Conservation (phyloP, 139 green algal species). For the Penium margaritaceum region DNA sequence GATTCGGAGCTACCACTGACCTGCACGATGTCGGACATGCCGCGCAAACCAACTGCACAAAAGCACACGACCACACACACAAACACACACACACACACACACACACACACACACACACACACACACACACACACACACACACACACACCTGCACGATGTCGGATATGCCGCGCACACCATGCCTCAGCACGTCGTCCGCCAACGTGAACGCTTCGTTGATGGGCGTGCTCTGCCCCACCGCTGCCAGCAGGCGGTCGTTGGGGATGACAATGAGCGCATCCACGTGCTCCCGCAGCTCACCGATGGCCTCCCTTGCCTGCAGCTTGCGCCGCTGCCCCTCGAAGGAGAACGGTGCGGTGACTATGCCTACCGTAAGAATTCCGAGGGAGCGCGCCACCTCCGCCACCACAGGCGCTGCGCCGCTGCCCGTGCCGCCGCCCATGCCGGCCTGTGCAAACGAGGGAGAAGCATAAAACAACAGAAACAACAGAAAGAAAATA, state of each 20-base stretch:
- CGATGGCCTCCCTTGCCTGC: slow-evolving; percentile 54
- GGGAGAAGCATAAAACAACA: no score
- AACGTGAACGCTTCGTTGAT: slow-evolving; percentile 82
- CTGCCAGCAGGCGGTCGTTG: slow-evolving; percentile 81
- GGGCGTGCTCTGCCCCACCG: slow-evolving; percentile 63
- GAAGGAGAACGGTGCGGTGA: slow-evolving; percentile 92
- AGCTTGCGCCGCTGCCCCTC: slow-evolving; percentile 73
- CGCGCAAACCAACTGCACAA: no score
- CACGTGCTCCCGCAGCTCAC: slow-evolving; percentile 70
- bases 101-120: no score
- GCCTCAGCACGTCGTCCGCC: slow-evolving; percentile 80
- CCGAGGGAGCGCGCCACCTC: slow-evolving; percentile 72
- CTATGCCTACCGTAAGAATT: slow-evolving; percentile 91
- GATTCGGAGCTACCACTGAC: no score
- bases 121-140: not conserved
- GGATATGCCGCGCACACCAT: slow-evolving; percentile 84
- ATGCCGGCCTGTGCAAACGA: slow-evolving; percentile 66
- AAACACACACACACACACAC: no score
- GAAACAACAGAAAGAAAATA: no score
- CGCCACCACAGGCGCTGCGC: slow-evolving; percentile 84
- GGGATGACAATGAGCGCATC: slow-evolving; percentile 97
- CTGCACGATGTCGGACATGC: no score
- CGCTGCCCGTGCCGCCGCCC: slow-evolving; percentile 89
- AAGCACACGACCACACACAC: no score
- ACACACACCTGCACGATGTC: slow-evolving; percentile 87